phyloP scores from a whole-genome alignment of 257 asterid species.

The Gentiana macrophylla region DNA sequence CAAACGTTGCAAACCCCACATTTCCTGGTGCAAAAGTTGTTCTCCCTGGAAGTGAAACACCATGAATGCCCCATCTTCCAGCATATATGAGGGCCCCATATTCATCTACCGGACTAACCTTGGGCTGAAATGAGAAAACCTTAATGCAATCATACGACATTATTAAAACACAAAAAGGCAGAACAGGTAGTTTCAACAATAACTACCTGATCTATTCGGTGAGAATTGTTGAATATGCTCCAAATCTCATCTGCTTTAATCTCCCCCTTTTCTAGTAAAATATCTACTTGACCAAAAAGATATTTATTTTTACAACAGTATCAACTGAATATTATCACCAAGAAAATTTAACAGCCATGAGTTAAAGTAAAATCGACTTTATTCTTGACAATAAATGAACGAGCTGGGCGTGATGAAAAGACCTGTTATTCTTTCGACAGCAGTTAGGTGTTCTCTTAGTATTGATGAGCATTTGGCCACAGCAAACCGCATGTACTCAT shows the following conservation, averaged over 20 bases:
- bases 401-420: constrained; percentile 12
- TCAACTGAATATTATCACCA: too few species aligned
- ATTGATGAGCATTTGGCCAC: constrained; percentile 70
- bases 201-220: constrained; percentile 67
- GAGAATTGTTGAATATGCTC: constrained; percentile 53
- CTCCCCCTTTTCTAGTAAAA: constrained; percentile 79
- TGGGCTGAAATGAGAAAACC: constrained; percentile 38
- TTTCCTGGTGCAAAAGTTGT: constrained; percentile 98
- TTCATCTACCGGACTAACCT: constrained; percentile 71
- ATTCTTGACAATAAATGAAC: background rate
- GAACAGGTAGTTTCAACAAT: background rate
- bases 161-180: background rate
- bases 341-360: too few species aligned
- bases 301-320: background rate
- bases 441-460: constrained; percentile 53
- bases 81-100: constrained; percentile 75
- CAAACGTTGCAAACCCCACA: constrained; percentile 83
- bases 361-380: too few species aligned
- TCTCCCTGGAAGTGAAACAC: constrained; percentile 96
- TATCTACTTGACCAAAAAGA: constrained; percentile 46
- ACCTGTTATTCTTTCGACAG: constrained; percentile 92
- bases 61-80: constrained; percentile 95
- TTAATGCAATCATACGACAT: background rate
- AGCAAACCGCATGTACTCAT: constrained; percentile 83
- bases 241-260: constrained; percentile 82